These are phyloP conservation scores for Stenocarpella maydis DNA, from an alignment of 2,329 filamentous ascomycete genomes.

Conservation along the genomic window DNA sequence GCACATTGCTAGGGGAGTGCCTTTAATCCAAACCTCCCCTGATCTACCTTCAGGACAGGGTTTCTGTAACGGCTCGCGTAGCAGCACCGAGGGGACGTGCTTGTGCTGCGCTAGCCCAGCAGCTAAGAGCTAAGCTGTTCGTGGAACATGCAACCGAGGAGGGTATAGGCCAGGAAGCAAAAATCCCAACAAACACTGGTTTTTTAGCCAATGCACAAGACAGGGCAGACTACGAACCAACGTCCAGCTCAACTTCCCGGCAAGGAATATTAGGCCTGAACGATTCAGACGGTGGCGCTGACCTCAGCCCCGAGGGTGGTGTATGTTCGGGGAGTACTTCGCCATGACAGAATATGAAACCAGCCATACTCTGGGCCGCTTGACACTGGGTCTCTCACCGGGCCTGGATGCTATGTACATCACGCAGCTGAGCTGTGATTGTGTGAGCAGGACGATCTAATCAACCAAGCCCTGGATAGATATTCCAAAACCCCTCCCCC, in stretches of 20 bases:
- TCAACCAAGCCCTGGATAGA: not conserved
- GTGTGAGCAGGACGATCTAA: constrained; percentile 5
- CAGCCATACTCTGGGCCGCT: constrained; percentile 1
- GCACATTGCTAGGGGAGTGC: constrained; percentile 10
- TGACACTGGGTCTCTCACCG: constrained; percentile 1
- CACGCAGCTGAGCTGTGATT: not conserved
- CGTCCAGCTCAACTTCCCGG: constrained; percentile 18
- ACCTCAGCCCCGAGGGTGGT: not conserved
- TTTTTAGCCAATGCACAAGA: not conserved
- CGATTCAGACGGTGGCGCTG: constrained; percentile 14
- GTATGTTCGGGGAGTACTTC: too few species aligned
- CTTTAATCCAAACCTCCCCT: constrained; percentile 24
- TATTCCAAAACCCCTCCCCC: not conserved
- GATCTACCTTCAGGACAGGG: constrained; percentile 40
- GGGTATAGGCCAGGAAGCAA: not conserved
- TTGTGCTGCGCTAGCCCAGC: constrained; percentile 26
- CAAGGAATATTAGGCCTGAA: constrained; percentile 13
- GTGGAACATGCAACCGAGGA: not conserved
- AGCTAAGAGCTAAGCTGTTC: constrained; percentile 11
- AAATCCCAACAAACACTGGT: not conserved
- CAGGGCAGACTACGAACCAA: constrained; percentile 1
- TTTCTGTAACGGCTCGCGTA: constrained; percentile 42
- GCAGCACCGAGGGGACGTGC: constrained; percentile 39
- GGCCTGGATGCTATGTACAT: not conserved
- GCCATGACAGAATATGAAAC: constrained; percentile 23